A percentile compares a stretch with the other conserved stretches of the same genome.
phyloP scores from a whole-genome alignment of 805 yeast genomes.

The Starmera pachycereana region DNA sequence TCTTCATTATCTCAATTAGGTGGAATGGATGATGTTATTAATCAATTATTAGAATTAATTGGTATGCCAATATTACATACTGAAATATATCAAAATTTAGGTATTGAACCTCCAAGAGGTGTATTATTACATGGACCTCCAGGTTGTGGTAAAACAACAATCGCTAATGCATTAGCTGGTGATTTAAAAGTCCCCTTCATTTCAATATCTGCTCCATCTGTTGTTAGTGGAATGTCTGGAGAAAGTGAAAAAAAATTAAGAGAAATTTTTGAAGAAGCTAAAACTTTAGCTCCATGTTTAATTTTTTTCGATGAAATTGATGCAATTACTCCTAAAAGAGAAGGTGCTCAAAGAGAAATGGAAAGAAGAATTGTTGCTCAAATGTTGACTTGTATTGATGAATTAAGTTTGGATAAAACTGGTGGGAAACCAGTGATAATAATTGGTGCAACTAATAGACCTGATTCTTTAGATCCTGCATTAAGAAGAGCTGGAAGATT shows the following conservation, averaged over 20 bases:
- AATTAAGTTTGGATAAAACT: slow-evolving; percentile 76
- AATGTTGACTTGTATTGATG: slow-evolving; percentile 89
- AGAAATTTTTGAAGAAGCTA: slow-evolving; percentile 91
- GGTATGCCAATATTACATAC: slow-evolving; percentile 92
- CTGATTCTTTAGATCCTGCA: slow-evolving; percentile 91
- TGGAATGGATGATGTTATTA: slow-evolving; percentile 78
- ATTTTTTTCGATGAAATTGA: slow-evolving; percentile 95
- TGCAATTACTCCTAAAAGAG: slow-evolving; percentile 96
- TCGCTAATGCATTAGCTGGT: slow-evolving; percentile 94
- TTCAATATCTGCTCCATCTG: slow-evolving; percentile 86
- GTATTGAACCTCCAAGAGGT: slow-evolving; percentile 94
- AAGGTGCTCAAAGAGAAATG: slow-evolving; percentile 97
- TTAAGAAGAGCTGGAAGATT: slow-evolving; percentile 94
- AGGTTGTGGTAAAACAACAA: slow-evolving; percentile 96
- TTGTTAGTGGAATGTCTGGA: slow-evolving; percentile 99
- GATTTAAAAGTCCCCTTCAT: slow-evolving; percentile 90
- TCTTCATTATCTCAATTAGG: slow-evolving; percentile 68
- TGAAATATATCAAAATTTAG: slow-evolving; percentile 77
- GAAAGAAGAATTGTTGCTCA: slow-evolving; percentile 96
- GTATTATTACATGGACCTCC: slow-evolving; percentile 96
- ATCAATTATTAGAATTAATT: slow-evolving; percentile 80
- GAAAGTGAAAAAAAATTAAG: slow-evolving; percentile 92
- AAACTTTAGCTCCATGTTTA: slow-evolving; percentile 79
- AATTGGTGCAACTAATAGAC: slow-evolving; percentile 94
- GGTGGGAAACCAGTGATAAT: slow-evolving; percentile 89